A percentile compares a stretch with the other conserved stretches of the same genome.
Conservation (phyloP, 2,329 filamentous ascomycete genomes). For the Didymella arachidicola region DNA sequence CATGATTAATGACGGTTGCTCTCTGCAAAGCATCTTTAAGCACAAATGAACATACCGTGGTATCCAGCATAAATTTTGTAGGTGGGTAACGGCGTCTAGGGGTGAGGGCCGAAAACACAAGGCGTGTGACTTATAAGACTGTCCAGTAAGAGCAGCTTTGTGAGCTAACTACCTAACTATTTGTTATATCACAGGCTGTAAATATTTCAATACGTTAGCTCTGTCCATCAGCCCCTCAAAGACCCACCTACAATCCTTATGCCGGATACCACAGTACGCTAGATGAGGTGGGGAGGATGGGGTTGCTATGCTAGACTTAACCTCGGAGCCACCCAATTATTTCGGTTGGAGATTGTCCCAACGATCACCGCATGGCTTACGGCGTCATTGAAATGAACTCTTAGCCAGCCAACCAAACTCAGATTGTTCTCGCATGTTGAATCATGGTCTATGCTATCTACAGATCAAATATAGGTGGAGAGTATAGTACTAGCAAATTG, state of each 20-base stretch:
- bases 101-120: too few relatives aligned
- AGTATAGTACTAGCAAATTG: constrained; percentile 4
- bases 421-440: background rate
- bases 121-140: too few relatives aligned
- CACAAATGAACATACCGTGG: constrained; percentile 1
- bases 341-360: constrained; percentile 12
- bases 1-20: background rate
- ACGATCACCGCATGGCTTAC: constrained; percentile 22
- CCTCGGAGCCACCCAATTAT: constrained; percentile 23
- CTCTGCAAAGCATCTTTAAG: background rate
- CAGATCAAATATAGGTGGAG: constrained; percentile 8
- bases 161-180: too few relatives aligned
- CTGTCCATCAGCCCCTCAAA: too few relatives aligned
- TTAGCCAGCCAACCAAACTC: constrained; percentile 3
- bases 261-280: background rate
- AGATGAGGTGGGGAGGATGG: constrained; percentile 21
- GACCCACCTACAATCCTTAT: too few relatives aligned
- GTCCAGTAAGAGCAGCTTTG: too few relatives aligned
- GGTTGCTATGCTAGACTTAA: constrained; percentile 2
- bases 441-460: constrained; percentile 19
- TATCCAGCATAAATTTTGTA: too few relatives aligned
- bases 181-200: too few relatives aligned
- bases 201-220: too few relatives aligned
- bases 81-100: too few relatives aligned
- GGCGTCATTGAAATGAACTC: constrained; percentile 12